phyloP scores from a whole-genome alignment of 768 basidiomycete genomes.

The Suillus spraguei region DNA sequence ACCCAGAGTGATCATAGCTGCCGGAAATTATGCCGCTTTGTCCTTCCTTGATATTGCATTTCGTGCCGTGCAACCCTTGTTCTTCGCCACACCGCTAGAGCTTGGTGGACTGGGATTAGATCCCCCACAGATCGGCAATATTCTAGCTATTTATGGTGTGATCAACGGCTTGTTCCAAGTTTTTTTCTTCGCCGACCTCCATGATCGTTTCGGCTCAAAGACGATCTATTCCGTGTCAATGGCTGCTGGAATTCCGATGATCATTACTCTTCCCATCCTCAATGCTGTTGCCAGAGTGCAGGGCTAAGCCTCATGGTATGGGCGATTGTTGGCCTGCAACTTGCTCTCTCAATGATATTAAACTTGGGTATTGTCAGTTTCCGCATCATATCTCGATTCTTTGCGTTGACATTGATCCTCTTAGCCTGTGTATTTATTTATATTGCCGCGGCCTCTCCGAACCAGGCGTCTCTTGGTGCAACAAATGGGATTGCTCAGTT shows the following conservation, averaged over 20 bases:
- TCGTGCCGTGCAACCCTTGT: slow-evolving; percentile 68
- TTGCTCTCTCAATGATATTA: slow-evolving; percentile 46
- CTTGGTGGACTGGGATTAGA: slow-evolving; percentile 73
- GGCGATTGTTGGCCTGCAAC: slow-evolving; percentile 51
- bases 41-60: slow-evolving; percentile 69
- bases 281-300: slow-evolving; percentile 53
- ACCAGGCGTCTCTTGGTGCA: slow-evolving; percentile 65
- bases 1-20: slow-evolving; percentile 58
- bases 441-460: slow-evolving; percentile 66
- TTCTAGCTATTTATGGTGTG: slow-evolving; percentile 62
- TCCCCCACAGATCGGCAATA: slow-evolving; percentile 64
- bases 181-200: slow-evolving; percentile 64
- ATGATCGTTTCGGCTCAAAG: slow-evolving; percentile 67
- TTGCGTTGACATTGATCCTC: not conserved
- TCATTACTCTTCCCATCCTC: slow-evolving; percentile 61
- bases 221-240: slow-evolving; percentile 57
- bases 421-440: slow-evolving; percentile 73
- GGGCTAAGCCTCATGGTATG: slow-evolving; percentile 50
- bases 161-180: slow-evolving; percentile 68
- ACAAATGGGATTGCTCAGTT: slow-evolving; percentile 70
- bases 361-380: slow-evolving; percentile 60
- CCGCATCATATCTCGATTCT: not conserved
- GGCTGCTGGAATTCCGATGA: slow-evolving; percentile 50
- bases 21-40: slow-evolving; percentile 65
- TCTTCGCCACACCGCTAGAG: slow-evolving; percentile 68